Evolutionary conservation across 129 eudicot species (phyloP).

Genomic region (Rutidosis leptorrhynchoides): DNA sequence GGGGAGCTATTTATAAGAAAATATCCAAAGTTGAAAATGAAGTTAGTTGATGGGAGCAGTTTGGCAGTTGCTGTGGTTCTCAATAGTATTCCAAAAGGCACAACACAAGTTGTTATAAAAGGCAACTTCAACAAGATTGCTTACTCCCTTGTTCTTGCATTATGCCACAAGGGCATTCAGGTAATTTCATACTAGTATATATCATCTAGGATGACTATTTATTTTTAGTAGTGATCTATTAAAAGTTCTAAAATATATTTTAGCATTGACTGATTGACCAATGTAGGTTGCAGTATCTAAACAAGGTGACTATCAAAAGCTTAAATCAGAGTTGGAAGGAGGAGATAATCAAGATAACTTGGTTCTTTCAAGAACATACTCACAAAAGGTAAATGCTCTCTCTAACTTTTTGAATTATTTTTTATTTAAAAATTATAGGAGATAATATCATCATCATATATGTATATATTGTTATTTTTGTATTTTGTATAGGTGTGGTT

Average conservation of each 20-base stretch:
- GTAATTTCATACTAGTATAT: conserved; percentile 42
- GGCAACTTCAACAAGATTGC: conserved; percentile 63
- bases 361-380: conserved; percentile 28
- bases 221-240: too few species aligned
- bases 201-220: too few species aligned
- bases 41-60: conserved; percentile 85
- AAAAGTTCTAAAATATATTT: too few species aligned
- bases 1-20: conserved; percentile 58
- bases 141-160: conserved; percentile 43
- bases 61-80: conserved; percentile 73
- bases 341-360: conserved; percentile 28
- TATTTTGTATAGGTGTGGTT: conserved; percentile 49
- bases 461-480: too few species aligned
- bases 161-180: conserved; percentile 66
- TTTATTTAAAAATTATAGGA: not conserved
- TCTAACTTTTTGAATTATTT: not conserved
- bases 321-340: conserved; percentile 32
- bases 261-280: not conserved
- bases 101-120: conserved; percentile 58
- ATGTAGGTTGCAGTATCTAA: conserved; percentile 44
- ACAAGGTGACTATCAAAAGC: conserved; percentile 44
- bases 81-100: conserved; percentile 68
- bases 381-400: conserved; percentile 36
- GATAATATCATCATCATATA: too few species aligned
- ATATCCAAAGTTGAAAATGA: conserved; percentile 55